Evolutionary conservation across 129 eudicot genomes (phyloP).

Genomic region (Ambrosia artemisiifolia): DNA sequence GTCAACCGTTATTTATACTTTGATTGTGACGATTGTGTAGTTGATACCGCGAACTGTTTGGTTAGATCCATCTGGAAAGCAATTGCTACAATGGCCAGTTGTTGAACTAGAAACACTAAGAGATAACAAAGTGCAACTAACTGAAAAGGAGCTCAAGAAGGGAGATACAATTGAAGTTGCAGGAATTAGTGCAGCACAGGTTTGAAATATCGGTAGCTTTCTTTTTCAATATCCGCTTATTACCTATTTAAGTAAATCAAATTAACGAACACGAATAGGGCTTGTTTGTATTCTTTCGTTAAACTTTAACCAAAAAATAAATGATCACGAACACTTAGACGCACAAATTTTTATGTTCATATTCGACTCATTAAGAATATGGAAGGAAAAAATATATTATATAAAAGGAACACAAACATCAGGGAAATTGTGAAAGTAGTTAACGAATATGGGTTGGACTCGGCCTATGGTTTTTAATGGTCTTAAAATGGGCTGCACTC

Average conservation of each 20-base stretch:
- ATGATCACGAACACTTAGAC: neutral
- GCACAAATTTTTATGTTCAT: neutral
- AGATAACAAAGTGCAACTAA: conserved; percentile 33
- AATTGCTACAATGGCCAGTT: conserved; percentile 64
- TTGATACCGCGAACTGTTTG: conserved; percentile 52
- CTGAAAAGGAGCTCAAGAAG: conserved; percentile 27
- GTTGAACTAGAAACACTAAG: conserved; percentile 52
- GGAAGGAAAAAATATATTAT: neutral
- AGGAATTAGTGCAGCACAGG: conserved; percentile 62
- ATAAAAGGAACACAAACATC: neutral
- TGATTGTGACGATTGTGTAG: conserved; percentile 23
- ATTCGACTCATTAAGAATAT: neutral
- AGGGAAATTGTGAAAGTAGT: neutral
- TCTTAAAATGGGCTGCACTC: neutral
- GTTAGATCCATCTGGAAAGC: conserved; percentile 63
- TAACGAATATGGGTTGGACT: neutral
- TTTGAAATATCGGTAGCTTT: neutral
- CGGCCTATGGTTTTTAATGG: neutral
- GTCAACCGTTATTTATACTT: too few species aligned
- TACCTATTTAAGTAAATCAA: neutral
- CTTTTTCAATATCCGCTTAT: neutral
- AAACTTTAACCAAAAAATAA: neutral
- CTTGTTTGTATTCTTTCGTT: neutral
- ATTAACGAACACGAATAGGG: neutral
- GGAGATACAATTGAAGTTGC: conserved; percentile 50